phyloP scores from a whole-genome alignment of 768 basidiomycete genomes.

The Neoboletus brunneissimus region DNA sequence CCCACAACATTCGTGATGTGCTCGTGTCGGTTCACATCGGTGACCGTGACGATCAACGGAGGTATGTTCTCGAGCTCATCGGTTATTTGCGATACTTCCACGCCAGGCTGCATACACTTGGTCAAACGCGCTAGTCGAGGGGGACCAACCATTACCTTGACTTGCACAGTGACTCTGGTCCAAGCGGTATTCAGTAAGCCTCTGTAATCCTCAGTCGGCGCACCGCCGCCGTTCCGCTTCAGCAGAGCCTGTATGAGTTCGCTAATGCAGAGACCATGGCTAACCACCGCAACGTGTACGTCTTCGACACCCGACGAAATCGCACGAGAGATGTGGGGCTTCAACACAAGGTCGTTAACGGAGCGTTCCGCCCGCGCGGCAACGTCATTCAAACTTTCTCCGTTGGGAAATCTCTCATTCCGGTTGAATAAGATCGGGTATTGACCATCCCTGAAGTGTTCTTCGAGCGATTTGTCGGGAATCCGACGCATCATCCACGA shows the following conservation, averaged over 20 bases:
- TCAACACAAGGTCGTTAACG: conserved; percentile 50
- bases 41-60: conserved; percentile 43
- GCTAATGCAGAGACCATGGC: conserved; percentile 71
- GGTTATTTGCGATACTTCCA: conserved; percentile 18
- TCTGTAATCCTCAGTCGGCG: conserved; percentile 34
- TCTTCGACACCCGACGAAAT: conserved; percentile 37
- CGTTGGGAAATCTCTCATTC: conserved; percentile 58
- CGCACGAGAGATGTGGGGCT: conserved; percentile 48
- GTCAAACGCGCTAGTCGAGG: neutral
- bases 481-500: conserved; percentile 35
- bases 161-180: conserved; percentile 52
- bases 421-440: conserved; percentile 51
- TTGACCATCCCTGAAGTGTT: conserved; percentile 50
- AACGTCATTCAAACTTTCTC: conserved; percentile 70
- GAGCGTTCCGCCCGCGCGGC: conserved; percentile 49
- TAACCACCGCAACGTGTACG: conserved; percentile 63
- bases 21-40: conserved; percentile 51
- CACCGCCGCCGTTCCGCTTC: conserved; percentile 37
- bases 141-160: conserved; percentile 37
- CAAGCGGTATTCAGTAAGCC: conserved; percentile 71
- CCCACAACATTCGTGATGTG: conserved; percentile 60
- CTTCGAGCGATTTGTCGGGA: conserved; percentile 35
- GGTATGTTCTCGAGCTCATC: conserved; percentile 26
- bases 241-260: conserved; percentile 55
- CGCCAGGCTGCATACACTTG: conserved; percentile 28